Evolutionary conservation across 23 red algal species (phyloP).

Genomic region (Gracilaria domingensis): DNA sequence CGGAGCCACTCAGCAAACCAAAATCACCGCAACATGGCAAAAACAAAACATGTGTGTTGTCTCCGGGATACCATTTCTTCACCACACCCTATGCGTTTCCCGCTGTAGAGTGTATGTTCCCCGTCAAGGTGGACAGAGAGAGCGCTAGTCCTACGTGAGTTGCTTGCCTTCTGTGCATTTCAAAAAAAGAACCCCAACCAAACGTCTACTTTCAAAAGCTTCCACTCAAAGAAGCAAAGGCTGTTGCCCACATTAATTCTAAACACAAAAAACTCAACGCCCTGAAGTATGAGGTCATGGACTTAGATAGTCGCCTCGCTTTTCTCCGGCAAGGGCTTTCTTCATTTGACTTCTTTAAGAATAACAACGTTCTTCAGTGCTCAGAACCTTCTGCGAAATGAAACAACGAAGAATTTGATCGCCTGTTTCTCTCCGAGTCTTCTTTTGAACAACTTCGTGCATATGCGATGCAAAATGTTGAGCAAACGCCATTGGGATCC

Average conservation of each 20-base stretch:
- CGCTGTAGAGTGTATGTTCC: too few relatives aligned
- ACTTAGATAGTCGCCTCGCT: neutral
- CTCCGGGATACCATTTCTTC: neutral
- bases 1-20: neutral
- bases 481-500: neutral
- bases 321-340: neutral
- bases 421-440: neutral
- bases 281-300: neutral
- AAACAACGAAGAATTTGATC: neutral
- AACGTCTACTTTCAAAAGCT: conserved; percentile 9
- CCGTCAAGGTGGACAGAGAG: neutral
- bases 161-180: neutral
- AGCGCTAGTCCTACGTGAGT: neutral
- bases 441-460: neutral
- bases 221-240: neutral
- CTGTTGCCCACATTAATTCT: neutral
- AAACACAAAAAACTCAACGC: neutral
- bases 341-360: neutral
- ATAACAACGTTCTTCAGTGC: neutral
- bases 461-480: neutral
- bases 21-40: neutral
- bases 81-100: neutral
- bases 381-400: neutral
- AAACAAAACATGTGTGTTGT: neutral
- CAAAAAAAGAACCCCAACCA: neutral